phyloP scores from a whole-genome alignment of 1,284 basidiomycete genomes.

The Ustilago trichophora region DNA sequence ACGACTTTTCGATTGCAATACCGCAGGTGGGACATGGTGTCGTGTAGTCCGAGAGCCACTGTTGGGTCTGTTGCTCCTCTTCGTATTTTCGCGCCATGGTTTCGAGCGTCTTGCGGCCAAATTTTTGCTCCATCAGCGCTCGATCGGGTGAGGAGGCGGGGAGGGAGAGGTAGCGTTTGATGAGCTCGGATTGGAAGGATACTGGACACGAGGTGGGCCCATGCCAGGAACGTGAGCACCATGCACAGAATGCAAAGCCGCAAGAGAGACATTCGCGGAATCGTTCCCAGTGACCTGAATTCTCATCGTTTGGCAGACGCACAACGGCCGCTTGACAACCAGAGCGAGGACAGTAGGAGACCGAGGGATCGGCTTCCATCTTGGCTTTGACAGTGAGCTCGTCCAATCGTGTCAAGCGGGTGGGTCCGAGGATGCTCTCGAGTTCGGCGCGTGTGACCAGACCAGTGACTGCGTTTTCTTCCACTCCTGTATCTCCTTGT shows the following conservation, averaged over 20 bases:
- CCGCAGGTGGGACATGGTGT: constrained; percentile 48
- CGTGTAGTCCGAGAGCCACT: constrained; percentile 35
- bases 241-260: constrained; percentile 46
- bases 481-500: neutral
- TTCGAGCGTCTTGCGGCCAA: constrained; percentile 33
- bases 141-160: constrained; percentile 14
- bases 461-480: constrained; percentile 7
- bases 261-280: constrained; percentile 46
- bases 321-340: constrained; percentile 41
- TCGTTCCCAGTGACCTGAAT: constrained; percentile 45
- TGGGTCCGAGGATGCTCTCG: constrained; percentile 13
- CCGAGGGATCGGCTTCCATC: constrained; percentile 47
- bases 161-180: constrained; percentile 28
- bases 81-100: constrained; percentile 36
- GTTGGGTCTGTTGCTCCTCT: constrained; percentile 41
- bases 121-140: constrained; percentile 27
- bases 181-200: constrained; percentile 37
- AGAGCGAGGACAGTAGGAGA: constrained; percentile 43
- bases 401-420: constrained; percentile 25
- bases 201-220: constrained; percentile 32
- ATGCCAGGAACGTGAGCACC: constrained; percentile 50
- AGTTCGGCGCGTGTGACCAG: constrained; percentile 32
- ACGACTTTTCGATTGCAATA: constrained; percentile 44
- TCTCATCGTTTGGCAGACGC: constrained; percentile 34
- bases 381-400: constrained; percentile 35